phyloP scores from a whole-genome alignment of 1,284 basidiomycete genomes.

The Ustilago xerochloae region DNA sequence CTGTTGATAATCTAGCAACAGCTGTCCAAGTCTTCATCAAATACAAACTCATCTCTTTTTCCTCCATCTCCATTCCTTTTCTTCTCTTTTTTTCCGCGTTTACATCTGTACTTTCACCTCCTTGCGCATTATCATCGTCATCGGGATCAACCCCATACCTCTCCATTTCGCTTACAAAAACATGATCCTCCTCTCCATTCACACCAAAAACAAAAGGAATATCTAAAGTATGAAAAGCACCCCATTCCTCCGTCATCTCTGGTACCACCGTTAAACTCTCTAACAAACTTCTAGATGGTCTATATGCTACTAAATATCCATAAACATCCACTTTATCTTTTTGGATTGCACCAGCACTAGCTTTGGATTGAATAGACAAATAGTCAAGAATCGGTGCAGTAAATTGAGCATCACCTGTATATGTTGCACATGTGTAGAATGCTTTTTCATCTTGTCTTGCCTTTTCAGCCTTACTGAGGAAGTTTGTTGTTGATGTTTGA shows the following conservation, averaged over 20 bases:
- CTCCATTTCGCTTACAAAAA: slow-evolving; percentile 4
- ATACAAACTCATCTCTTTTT: slow-evolving; percentile 28
- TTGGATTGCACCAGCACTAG: background rate
- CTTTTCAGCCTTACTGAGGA: slow-evolving; percentile 14
- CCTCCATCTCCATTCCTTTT: slow-evolving; percentile 14
- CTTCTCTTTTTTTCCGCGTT: background rate
- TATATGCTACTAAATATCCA: slow-evolving; percentile 39
- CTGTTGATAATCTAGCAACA: slow-evolving; percentile 10
- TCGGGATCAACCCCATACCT: slow-evolving; percentile 35
- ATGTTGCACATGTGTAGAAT: slow-evolving; percentile 44
- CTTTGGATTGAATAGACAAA: slow-evolving; percentile 9
- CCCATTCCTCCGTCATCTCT: slow-evolving; percentile 41
- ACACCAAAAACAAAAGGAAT: slow-evolving; percentile 48
- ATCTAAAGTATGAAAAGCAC: slow-evolving; percentile 45
- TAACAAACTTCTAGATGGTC: slow-evolving; percentile 31
- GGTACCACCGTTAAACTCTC: slow-evolving; percentile 26
- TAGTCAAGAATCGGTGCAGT: slow-evolving; percentile 43
- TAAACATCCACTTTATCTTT: slow-evolving; percentile 17
- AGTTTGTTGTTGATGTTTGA: background rate
- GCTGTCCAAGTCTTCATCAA: slow-evolving; percentile 45
- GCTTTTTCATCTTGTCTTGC: slow-evolving; percentile 14
- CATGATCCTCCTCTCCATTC: slow-evolving; percentile 15
- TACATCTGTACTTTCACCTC: too few species aligned
- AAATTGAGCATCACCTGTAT: slow-evolving; percentile 52
- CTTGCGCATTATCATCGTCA: slow-evolving; percentile 4